A percentile compares a stretch with the other conserved stretches of the same genome.
phyloP scores from a whole-genome alignment of 176 grass and related monocot species.

The Oropetium thomaeum region DNA sequence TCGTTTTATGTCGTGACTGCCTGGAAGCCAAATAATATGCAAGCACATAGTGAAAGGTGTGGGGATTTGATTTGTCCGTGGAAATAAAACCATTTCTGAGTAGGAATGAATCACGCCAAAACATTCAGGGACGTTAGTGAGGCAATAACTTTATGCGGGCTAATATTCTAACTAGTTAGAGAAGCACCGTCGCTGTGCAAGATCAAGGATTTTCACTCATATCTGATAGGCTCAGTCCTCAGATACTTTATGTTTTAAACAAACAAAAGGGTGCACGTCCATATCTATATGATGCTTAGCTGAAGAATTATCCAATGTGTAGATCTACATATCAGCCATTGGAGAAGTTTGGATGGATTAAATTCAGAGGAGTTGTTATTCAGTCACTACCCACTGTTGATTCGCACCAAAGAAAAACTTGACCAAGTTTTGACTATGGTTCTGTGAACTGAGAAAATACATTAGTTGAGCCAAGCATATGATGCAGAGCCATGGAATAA shows the following conservation, averaged over 20 bases:
- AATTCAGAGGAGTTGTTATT: background rate
- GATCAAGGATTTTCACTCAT: background rate
- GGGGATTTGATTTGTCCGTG: background rate
- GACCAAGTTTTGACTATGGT: background rate
- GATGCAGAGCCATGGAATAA: background rate
- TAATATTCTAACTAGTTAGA: background rate
- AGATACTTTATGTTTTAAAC: too few relatives aligned
- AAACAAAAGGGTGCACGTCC: background rate
- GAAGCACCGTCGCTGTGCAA: background rate
- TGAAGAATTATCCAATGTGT: background rate
- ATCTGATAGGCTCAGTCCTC: background rate
- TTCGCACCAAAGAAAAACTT: background rate
- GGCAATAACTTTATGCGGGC: background rate
- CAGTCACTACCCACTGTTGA: background rate
- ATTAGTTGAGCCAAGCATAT: constrained; percentile 2
- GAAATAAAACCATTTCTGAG: background rate
- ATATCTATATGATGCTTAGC: background rate
- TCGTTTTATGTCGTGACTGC: background rate
- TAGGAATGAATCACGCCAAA: background rate
- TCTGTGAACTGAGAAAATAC: background rate
- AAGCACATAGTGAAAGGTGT: background rate
- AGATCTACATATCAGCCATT: background rate
- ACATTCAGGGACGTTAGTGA: background rate
- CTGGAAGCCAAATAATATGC: background rate
- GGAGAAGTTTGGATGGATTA: background rate